Conservation (phyloP, 148 eudicot species). For the Heliosperma pusillum region DNA sequence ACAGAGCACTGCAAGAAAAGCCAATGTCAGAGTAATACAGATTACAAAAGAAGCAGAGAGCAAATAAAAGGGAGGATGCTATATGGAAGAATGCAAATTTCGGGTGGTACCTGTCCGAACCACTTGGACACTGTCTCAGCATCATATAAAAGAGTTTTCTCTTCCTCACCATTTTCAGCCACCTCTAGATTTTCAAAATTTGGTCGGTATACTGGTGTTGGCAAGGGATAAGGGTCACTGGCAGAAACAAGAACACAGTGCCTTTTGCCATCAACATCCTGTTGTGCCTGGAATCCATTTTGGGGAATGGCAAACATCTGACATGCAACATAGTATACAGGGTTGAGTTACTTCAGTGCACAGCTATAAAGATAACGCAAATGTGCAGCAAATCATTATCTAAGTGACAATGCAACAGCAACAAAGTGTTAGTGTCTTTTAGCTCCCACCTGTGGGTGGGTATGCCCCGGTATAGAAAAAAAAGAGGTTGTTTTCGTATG, state of each 20-base stretch:
- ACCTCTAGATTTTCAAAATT: slow-evolving; percentile 53
- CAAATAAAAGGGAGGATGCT: neutral
- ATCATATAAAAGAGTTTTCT: slow-evolving; percentile 60
- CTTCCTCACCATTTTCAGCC: slow-evolving; percentile 53
- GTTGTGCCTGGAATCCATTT: slow-evolving; percentile 58
- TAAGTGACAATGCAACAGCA: neutral
- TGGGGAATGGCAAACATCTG: slow-evolving; percentile 74
- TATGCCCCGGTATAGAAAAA: no score
- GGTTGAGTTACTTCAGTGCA: neutral
- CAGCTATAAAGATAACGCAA: neutral
- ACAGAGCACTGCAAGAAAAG: slow-evolving; percentile 69
- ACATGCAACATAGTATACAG: slow-evolving; percentile 14
- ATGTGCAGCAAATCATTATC: neutral
- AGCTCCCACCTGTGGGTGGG: no score
- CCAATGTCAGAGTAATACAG: slow-evolving; percentile 23
- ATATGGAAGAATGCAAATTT: slow-evolving; percentile 10
- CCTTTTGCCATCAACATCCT: slow-evolving; percentile 64
- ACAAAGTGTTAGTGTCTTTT: no score
- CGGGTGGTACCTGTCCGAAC: slow-evolving; percentile 61
- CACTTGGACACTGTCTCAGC: slow-evolving; percentile 81
- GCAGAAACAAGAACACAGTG: slow-evolving; percentile 88
- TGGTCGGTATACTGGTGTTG: slow-evolving; percentile 89
- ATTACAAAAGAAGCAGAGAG: neutral
- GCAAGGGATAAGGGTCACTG: slow-evolving; percentile 88
- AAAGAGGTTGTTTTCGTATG: no score